Evolutionary conservation across 352 stramenopile species (phyloP), one percentile per base, ranked within the genome.

Genomic region (Globisporangium okanoganense): DNA sequence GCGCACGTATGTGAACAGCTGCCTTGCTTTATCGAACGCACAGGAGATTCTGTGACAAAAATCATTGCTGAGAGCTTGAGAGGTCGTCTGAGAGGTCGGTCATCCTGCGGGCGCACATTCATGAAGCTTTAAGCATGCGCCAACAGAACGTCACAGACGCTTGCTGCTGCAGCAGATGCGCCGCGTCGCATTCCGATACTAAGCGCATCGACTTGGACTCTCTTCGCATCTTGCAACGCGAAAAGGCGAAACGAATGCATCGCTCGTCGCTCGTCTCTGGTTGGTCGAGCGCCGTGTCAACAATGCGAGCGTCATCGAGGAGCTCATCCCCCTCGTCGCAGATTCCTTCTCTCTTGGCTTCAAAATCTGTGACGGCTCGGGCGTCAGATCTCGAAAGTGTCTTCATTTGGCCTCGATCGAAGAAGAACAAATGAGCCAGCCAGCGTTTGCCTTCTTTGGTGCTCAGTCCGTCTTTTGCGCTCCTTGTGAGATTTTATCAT

Each of bases 241-340:
- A 9, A 22, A 48, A 50, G 29, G 35, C 24, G 36, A 60, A 52
- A 52, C 54, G 54, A 60, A 22, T 41, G 14, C 29, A 33, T 6
- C 29, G 29, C 29, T 33, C 29, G 29, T 3, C 27, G 10, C 47
- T 70, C 51, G 48, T 16, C 40, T 29, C 54, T 67, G 57, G 67
- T 73, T 73, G 66, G 66, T 59, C 48, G 18, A 67, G 33, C 20
- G 27, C 24, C 33, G 62, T 70, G 66, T 73, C 54, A 56, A 61
- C 66, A 69, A 67, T 73, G 62, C 66, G 60, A 57, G 67, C 66
- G 66, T 73, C 66, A 73, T n/a, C 47, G 25, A 13, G 9, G n/a
- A 6, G 33, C 43, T 13, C 54, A 60, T 56, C 57, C 25, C 48
- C 45, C 57, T 48, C 68, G 69, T 69, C 66, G 66, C 58, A 71